These are phyloP conservation scores for Xylaria cubensis DNA, from an alignment of 495 filamentous ascomycete species.

Conservation along the genomic window DNA sequence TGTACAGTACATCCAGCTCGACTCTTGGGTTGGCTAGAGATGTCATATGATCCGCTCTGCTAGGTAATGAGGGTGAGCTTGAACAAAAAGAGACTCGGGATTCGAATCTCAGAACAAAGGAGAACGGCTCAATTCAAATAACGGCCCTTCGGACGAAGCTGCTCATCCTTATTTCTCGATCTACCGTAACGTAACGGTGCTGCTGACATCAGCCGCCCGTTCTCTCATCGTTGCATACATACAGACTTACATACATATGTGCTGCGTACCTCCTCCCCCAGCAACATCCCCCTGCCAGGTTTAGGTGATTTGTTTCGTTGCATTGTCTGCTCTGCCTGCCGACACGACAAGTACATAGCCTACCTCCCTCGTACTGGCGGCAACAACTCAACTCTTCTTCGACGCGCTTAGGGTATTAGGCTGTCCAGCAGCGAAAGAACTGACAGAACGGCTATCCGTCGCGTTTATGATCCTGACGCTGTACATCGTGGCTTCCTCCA, in stretches of 20 bases:
- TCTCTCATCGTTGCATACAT: neutral
- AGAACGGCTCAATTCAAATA: neutral
- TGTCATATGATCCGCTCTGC: neutral
- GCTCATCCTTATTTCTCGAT: neutral
- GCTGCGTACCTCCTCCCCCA: neutral
- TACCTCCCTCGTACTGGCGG: neutral
- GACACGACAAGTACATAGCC: neutral
- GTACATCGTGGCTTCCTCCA: neutral
- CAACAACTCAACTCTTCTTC: neutral
- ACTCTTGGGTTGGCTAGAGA: neutral
- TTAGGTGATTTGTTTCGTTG: constrained; percentile 3
- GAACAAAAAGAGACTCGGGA: constrained; percentile 4
- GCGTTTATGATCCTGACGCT: neutral
- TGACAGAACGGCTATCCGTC: neutral
- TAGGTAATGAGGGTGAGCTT: neutral
- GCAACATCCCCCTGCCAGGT: constrained; percentile 1
- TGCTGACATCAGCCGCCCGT: constrained; percentile 21
- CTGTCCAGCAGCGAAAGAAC: neutral
- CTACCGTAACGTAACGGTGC: constrained; percentile 5
- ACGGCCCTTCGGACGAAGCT: neutral
- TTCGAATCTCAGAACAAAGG: neutral
- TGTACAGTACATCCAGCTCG: neutral
- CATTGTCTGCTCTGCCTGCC: constrained; percentile 14
- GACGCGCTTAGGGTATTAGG: neutral
- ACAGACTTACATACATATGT: neutral